A percentile compares a stretch with the other conserved stretches of the same genome.
These are phyloP conservation scores for Straminergon stramineum DNA, from an alignment of 225 moss, liverwort and hornwort species.

Conservation along the genomic window DNA sequence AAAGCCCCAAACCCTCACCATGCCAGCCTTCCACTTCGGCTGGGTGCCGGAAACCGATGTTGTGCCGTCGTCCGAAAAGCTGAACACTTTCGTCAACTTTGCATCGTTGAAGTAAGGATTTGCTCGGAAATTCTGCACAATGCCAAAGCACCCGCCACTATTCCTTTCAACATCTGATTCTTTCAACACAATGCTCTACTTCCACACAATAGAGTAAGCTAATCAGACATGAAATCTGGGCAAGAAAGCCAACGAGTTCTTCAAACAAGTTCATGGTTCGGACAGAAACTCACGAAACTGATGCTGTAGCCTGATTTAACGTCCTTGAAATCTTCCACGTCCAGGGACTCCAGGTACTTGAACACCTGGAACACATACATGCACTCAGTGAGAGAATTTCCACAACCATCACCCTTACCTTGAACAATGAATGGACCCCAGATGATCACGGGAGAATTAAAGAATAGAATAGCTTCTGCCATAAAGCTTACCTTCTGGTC, in stretches of 20 bases:
- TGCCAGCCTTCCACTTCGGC: conserved; percentile 97
- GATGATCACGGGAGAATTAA: background rate
- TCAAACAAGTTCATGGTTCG: background rate
- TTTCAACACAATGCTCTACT: background rate
- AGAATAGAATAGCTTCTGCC: background rate
- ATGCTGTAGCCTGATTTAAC: conserved; percentile 98
- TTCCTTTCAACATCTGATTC: background rate
- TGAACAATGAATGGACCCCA: background rate
- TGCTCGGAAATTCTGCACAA: conserved; percentile 65
- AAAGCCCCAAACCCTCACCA: conserved; percentile 43
- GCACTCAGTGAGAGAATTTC: background rate
- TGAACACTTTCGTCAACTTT: conserved; percentile 81
- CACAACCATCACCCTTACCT: background rate
- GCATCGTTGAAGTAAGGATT: conserved; percentile 83
- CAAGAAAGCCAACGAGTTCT: background rate
- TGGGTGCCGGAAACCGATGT: conserved; percentile 87
- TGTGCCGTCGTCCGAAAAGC: conserved; percentile 94
- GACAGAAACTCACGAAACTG: conserved; percentile 64
- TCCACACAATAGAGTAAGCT: background rate
- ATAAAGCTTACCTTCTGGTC: conserved; percentile 71
- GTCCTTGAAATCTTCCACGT: conserved; percentile 98
- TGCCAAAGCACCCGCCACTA: background rate
- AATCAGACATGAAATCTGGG: background rate
- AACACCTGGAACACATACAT: conserved; percentile 54
- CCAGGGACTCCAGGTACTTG: conserved; percentile 85